Conservation (phyloP, 2,329 filamentous ascomycete genomes). For the Chaetomium sp. region DNA sequence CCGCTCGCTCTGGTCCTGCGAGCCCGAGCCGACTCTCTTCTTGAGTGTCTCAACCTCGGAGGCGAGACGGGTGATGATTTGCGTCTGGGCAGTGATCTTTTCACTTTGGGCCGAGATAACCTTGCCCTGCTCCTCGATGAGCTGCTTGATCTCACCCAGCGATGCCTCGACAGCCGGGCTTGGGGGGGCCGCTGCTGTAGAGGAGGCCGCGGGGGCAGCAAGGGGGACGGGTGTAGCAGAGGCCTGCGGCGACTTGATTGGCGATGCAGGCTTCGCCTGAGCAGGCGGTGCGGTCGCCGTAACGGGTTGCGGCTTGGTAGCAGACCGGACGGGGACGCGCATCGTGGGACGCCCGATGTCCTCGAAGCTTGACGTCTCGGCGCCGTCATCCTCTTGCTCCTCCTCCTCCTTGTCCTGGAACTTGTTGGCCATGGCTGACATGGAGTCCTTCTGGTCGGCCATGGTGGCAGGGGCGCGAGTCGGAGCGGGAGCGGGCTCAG, state of each 20-base stretch:
- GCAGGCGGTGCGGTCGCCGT: conserved; percentile 23
- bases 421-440: conserved; percentile 81
- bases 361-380: conserved; percentile 79
- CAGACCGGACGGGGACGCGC: conserved; percentile 47
- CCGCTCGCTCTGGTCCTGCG: conserved; percentile 66
- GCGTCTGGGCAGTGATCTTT: conserved; percentile 67
- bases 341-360: conserved; percentile 77
- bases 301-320: conserved; percentile 22
- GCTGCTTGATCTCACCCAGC: conserved; percentile 73
- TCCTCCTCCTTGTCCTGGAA: conserved; percentile 71
- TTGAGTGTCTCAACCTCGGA: conserved; percentile 80
- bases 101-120: conserved; percentile 75
- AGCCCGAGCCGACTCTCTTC: conserved; percentile 65
- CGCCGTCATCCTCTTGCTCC: conserved; percentile 55
- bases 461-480: conserved; percentile 65
- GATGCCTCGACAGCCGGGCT: conserved; percentile 63
- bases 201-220: conserved; percentile 37
- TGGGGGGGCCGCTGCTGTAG: conserved; percentile 36
- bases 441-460: conserved; percentile 84
- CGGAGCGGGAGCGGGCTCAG: conserved; percentile 53
- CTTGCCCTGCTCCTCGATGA: conserved; percentile 76
- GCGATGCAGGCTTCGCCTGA: conserved; percentile 51
- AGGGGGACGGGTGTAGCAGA: conserved; percentile 44
- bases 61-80: conserved; percentile 71
- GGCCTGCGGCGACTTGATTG: conserved; percentile 42